Evolutionary conservation across 495 filamentous ascomycete genomes (phyloP).

Genomic region (Daldinia decipiens): DNA sequence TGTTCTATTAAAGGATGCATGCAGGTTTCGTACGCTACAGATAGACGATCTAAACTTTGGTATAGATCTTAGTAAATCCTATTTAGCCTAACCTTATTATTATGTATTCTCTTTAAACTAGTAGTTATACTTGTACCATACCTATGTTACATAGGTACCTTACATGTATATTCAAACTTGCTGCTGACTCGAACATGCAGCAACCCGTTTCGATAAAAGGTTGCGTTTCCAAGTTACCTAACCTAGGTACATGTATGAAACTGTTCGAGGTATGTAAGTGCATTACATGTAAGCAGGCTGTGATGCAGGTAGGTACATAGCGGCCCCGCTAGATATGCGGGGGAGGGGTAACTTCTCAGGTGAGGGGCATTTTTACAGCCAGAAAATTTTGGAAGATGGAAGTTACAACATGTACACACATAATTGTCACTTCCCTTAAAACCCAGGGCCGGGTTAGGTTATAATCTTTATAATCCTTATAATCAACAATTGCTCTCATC

Average conservation of each 20-base stretch:
- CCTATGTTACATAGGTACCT: too few relatives aligned
- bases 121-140: too few relatives aligned
- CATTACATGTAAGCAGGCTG: slow-evolving; percentile 1
- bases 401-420: slow-evolving; percentile 23
- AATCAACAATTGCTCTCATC: slow-evolving; percentile 5
- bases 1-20: background rate
- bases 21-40: background rate
- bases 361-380: slow-evolving; percentile 43
- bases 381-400: slow-evolving; percentile 29
- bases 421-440: slow-evolving; percentile 3
- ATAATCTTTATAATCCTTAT: slow-evolving; percentile 3
- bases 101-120: too few relatives aligned
- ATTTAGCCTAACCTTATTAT: too few relatives aligned
- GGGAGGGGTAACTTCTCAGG: slow-evolving; percentile 50
- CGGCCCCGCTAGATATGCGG: slow-evolving; percentile 41
- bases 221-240: too few relatives aligned
- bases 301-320: slow-evolving; percentile 5
- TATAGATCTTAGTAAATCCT: too few relatives aligned
- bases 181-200: too few relatives aligned
- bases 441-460: slow-evolving; percentile 6
- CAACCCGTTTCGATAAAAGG: too few relatives aligned
- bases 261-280: slow-evolving; percentile 1
- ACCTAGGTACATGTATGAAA: background rate
- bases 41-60: too few relatives aligned
- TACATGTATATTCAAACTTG: too few relatives aligned